Base-by-base conservation (phyloP, 768 basidiomycete genomes). In the Suillus occidentalis region DNA sequence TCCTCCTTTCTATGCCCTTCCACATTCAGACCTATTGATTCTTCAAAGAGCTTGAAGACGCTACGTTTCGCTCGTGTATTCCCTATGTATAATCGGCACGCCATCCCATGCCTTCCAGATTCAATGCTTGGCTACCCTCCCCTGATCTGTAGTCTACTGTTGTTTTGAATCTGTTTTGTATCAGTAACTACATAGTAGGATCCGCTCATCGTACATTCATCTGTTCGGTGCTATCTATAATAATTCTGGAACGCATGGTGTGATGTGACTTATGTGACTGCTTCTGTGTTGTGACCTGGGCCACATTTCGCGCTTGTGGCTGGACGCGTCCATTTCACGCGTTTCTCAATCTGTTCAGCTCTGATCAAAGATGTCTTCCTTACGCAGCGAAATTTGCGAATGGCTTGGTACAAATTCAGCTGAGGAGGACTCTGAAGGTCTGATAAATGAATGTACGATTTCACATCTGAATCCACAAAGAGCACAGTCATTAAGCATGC, bases 391-490 rank as follows among this genome's bases (percentile, higher is more conserved):
- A 36, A 63, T 77, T 47, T 69, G 67, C 10, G n/a, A 68, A 20
- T 25, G 68, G 62, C 77, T 78, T 25, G 69, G 70, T 34, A 67
- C 67, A 22, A 72, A 76, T 31, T 75, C 70, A 12, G 34, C 34
- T 36, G 70, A 69, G 4, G 83, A 87, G 61, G 80, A 83, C 22
- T 59, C 40, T 13, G 58, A 40, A 13, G 76, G 78, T 49, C 71
- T 87, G 0, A 68, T 84, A 36, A 75, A 79, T 62, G 85, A 89
- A 83, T 88, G 87, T 88, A 60, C 60, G 73, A 74, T 67, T 61
- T 67, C 65, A 36, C 52, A 61, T 36, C 56, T 56, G 4, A 20
- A 57, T 59, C 52, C 13, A 43, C 34, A 18, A 25, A 25, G n/a
- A 18, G 20, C 43, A 39, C 16, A 36, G 59, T 28, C 14, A 58